Base-by-base conservation (phyloP, 176 grass and related monocot species). In the Rhipidocladum racemiflorum region DNA sequence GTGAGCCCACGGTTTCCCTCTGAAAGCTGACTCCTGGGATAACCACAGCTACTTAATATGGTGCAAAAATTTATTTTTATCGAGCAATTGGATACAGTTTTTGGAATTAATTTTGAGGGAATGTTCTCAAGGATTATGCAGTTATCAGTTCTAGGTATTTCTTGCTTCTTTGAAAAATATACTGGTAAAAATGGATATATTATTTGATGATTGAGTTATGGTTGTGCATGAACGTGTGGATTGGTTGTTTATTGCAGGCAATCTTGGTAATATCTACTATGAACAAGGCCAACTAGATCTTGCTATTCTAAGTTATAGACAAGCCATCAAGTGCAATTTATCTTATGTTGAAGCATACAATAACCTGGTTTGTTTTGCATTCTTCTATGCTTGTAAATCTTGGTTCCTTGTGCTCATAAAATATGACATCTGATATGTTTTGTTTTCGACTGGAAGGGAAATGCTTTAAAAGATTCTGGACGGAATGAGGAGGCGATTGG, bases 391-490 rank as follows among this genome's bases (percentile, higher is more conserved):
- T 63, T 16, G 9, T 74, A 74, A 32, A 51, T 29, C 36, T 65
- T 60, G 51, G 69, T 75, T 57, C 36, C 51, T 70, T 70, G 29
- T 46, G 11, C n/a, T 25, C 6, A 3, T 34, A 59, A 79, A 66
- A 9, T 28, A 74, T 64, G 44, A 48, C 13, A 73, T 14, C 44
- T 73, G 9, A 46, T 27, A 20, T 39, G n/a, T 62, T 7, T 27
- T 50, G 28, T 72, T 49, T 79, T 72, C 21, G 28, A 64, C 14
- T 51, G n/a, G 9, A 29, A 92, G 90, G 90, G 90, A 38, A 92
- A 92, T 92, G 90, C 90, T 80, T 69, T 92, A 27, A 92, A 92
- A 87, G 90, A 92, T 89, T 45, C 83, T 87, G 90, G 90, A 29
- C 86, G 74, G 56, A 69, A 84, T 30, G 90, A 92, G 46, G 90